Evolutionary conservation across 1,284 basidiomycete genomes (phyloP).

Genomic region (Cutaneotrichosporon cavernicola): DNA sequence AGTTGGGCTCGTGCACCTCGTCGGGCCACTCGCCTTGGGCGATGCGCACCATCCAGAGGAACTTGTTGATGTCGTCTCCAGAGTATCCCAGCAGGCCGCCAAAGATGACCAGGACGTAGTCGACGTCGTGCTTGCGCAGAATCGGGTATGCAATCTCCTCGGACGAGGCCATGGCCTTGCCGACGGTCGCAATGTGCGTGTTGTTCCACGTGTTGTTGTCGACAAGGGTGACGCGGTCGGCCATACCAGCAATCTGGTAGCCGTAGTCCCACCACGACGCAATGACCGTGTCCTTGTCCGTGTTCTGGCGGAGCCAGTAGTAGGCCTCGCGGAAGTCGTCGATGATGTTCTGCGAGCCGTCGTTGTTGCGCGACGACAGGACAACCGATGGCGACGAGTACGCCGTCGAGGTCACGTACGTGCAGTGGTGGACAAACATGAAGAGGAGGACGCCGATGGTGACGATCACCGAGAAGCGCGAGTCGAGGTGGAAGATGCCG

Average conservation of each 20-base stretch:
- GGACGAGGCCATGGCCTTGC: constrained; percentile 91
- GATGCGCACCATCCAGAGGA: constrained; percentile 98
- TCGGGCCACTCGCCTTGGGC: constrained; percentile 99
- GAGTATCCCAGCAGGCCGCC: constrained; percentile 95
- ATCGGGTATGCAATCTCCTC: constrained; percentile 98
- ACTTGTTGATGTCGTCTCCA: constrained; percentile 99
- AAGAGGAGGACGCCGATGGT: constrained; percentile 77
- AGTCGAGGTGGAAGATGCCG: constrained; percentile 83
- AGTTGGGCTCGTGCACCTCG: constrained; percentile 90
- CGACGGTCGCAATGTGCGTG: constrained; percentile 95
- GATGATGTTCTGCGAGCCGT: constrained; percentile 92
- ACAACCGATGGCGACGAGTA: constrained; percentile 99
- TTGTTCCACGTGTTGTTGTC: constrained; percentile 99
- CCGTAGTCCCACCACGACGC: constrained; percentile 99
- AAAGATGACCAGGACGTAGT: constrained; percentile 97
- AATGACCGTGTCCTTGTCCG: constrained; percentile 82
- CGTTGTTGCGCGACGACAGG: constrained; percentile 72
- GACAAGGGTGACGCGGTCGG: constrained; percentile 77
- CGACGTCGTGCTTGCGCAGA: constrained; percentile 93
- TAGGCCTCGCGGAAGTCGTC: constrained; percentile 99
- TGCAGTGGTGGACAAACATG: constrained; percentile 94
- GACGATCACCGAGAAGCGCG: constrained; percentile 71
- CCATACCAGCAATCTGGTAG: constrained; percentile 99
- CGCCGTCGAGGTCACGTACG: constrained; percentile 90
- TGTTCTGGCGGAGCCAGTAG: constrained; percentile 98